Percentiles rank a stretch among this genome's conserved stretches.
Conservation (phyloP, 2,329 filamentous ascomycete species). For the Karstenula rhodostoma region DNA sequence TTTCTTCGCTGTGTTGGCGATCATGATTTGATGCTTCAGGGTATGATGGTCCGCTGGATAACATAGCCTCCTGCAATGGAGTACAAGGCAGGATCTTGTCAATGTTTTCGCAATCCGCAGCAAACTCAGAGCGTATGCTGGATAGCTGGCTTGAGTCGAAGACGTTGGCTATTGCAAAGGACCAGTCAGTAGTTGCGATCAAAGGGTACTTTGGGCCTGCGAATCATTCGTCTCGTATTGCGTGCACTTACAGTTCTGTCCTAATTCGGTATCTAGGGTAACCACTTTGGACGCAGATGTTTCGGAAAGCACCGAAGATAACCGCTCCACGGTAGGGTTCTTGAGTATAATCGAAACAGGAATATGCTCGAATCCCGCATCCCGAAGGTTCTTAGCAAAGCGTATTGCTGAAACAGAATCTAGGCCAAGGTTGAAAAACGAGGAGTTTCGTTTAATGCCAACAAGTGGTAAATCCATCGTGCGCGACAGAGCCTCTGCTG, state of each 20-base stretch:
- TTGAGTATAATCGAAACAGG: slow-evolving; percentile 75
- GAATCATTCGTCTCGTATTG: not conserved
- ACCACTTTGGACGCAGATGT: not conserved
- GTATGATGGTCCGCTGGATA: slow-evolving; percentile 63
- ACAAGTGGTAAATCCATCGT: slow-evolving; percentile 56
- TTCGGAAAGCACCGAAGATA: slow-evolving; percentile 52
- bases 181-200: not conserved
- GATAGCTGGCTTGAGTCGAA: slow-evolving; percentile 26
- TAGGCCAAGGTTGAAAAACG: slow-evolving; percentile 79
- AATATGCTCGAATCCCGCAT: slow-evolving; percentile 57
- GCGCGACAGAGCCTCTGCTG: slow-evolving; percentile 65
- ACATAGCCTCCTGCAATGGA: slow-evolving; percentile 87
- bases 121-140: slow-evolving; percentile 25
- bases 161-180: slow-evolving; percentile 13
- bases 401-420: slow-evolving; percentile 85
- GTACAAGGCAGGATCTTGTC: slow-evolving; percentile 78
- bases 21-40: not conserved
- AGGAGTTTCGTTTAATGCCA: slow-evolving; percentile 69
- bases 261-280: not conserved
- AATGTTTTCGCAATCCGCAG: slow-evolving; percentile 46
- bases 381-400: slow-evolving; percentile 66
- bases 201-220: not conserved
- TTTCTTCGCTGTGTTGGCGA: slow-evolving; percentile 25
- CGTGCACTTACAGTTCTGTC: slow-evolving; percentile 4
- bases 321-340: slow-evolving; percentile 69